These are phyloP conservation scores for Scutellaria minor DNA, from an alignment of 257 asterid genomes.

Conservation along the genomic window DNA sequence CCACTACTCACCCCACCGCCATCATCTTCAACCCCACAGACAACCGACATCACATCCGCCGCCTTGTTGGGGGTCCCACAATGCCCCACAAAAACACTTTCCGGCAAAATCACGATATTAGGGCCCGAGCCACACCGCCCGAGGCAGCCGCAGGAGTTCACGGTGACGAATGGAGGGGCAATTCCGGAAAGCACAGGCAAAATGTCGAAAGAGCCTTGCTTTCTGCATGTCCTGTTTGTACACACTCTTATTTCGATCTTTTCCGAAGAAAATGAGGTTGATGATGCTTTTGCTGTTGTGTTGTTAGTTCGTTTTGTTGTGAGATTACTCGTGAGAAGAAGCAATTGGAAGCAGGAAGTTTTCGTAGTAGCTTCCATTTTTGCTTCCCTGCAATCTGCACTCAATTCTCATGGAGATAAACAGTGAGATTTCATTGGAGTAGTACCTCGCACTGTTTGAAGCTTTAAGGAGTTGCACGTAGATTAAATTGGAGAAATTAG, in stretches of 20 bases:
- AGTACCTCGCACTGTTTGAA: conserved; percentile 14
- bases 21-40: conserved; percentile 43
- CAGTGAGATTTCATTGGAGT: conserved; percentile 9
- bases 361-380: conserved; percentile 37
- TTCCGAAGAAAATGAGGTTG: conserved; percentile 29
- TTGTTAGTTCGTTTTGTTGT: conserved; percentile 20
- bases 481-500: conserved; percentile 31
- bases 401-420: neutral
- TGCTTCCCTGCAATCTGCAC: neutral
- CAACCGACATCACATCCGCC: conserved; percentile 57
- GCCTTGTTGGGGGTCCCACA: conserved; percentile 80
- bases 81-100: conserved; percentile 58
- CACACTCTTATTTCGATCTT: conserved; percentile 73
- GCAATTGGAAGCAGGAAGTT: conserved; percentile 28
- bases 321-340: conserved; percentile 33
- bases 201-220: conserved; percentile 77
- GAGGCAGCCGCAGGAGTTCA: conserved; percentile 85
- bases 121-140: conserved; percentile 91
- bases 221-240: conserved; percentile 75
- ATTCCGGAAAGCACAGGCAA: conserved; percentile 77
- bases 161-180: conserved; percentile 67
- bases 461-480: conserved; percentile 22
- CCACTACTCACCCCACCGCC: conserved; percentile 31
- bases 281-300: conserved; percentile 31
- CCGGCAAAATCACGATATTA: conserved; percentile 72